These are phyloP conservation scores for Chytridium lagenaria DNA, from an alignment of 371 early-diverging fungal genomes.

Conservation along the genomic window DNA sequence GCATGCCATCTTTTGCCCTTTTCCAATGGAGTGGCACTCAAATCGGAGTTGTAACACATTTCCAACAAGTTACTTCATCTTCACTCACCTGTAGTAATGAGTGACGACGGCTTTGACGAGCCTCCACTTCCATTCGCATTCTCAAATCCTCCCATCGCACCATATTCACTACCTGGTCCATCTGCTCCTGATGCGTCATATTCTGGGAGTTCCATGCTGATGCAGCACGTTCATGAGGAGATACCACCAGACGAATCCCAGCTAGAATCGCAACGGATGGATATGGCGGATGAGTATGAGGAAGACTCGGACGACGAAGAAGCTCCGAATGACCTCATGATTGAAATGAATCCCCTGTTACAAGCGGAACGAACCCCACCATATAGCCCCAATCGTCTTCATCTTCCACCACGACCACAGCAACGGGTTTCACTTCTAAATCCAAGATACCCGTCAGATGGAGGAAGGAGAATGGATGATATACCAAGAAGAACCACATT, in stretches of 20 bases:
- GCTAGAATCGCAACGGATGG: constrained; percentile 17
- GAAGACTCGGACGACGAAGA: constrained; percentile 28
- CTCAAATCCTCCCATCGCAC: neutral
- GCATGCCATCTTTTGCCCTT: no score
- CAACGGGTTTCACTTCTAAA: neutral
- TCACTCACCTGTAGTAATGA: neutral
- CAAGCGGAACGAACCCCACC: constrained; percentile 3
- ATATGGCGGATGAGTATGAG: constrained; percentile 7
- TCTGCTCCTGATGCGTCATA: neutral
- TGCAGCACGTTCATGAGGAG: constrained; percentile 3
- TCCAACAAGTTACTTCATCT: no score
- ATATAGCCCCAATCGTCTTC: neutral
- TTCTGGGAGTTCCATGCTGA: neutral
- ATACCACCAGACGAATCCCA: constrained; percentile 13
- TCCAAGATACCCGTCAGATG: constrained; percentile 2
- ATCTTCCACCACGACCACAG: constrained; percentile 2
- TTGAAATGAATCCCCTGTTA: constrained; percentile 25
- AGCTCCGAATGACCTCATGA: constrained; percentile 28
- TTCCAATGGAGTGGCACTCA: constrained; percentile 2
- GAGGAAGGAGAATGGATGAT: neutral
- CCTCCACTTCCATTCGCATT: constrained; percentile 17
- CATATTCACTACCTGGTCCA: neutral
- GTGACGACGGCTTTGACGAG: neutral
- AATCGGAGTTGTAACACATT: neutral
- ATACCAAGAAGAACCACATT: neutral